Conservation (phyloP, 2,329 filamentous ascomycete genomes). For the Colletotrichum limetticola region DNA sequence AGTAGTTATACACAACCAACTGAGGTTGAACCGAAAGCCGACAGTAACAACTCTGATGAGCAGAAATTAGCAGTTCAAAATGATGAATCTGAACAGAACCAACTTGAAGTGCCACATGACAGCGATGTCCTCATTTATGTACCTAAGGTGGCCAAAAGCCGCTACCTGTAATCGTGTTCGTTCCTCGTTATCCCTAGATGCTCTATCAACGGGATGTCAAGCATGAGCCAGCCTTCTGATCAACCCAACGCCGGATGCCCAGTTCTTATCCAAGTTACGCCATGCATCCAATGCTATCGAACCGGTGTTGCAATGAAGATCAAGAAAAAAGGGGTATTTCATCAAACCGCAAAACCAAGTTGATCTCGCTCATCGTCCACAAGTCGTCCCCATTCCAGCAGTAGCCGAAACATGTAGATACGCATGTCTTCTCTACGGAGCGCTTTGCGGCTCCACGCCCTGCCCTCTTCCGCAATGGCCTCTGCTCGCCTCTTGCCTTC, state of each 20-base stretch:
- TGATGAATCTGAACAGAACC: not conserved
- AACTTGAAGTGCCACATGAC: not conserved
- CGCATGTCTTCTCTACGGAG: conserved; percentile 78
- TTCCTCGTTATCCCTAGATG: not conserved
- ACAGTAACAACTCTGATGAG: rapidly evolving
- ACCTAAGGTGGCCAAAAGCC: not conserved
- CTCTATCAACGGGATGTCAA: not conserved
- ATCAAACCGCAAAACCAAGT: conserved; percentile 43
- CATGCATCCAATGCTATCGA: not conserved
- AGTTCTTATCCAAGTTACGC: not conserved
- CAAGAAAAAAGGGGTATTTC: not conserved
- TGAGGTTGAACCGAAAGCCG: no score
- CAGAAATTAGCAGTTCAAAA: rapidly evolving
- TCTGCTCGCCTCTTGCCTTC: conserved; percentile 36
- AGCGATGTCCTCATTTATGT: not conserved
- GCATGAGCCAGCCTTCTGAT: not conserved
- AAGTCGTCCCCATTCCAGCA: conserved; percentile 77
- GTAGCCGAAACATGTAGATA: conserved; percentile 77
- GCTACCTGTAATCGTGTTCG: not conserved
- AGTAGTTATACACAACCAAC: no score
- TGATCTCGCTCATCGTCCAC: conserved; percentile 64
- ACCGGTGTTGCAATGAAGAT: not conserved
- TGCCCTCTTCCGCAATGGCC: conserved; percentile 42
- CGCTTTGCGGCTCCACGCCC: conserved; percentile 65
- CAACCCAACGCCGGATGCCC: not conserved